Base-by-base conservation (phyloP, 1,284 basidiomycete genomes). In the Nidula niveotomentosa region DNA sequence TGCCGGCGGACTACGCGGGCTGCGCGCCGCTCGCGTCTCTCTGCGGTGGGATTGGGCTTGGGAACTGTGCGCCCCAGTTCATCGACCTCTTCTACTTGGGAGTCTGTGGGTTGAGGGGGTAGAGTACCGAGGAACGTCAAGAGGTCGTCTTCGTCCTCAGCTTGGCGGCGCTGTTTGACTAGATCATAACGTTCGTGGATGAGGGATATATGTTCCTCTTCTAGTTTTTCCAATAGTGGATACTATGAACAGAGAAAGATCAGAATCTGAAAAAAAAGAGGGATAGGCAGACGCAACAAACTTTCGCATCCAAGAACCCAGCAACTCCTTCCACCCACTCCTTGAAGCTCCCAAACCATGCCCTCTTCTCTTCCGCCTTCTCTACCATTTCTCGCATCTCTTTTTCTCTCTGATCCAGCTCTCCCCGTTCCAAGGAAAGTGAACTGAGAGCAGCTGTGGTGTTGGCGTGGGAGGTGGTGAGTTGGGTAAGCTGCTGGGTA, bases 271-370 rank as follows among this genome's bases (percentile, higher is more conserved):
- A 23, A 23, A 23, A 23, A 23, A 23, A 23, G 23, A 23, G 23
- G 23, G 23, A 23, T 30, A 5, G 4, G 30, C 30, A 30, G 30
- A 30, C 30, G 6, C 30, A 30, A 30, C 30, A 5, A 30, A 93
- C 93, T 85, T 98, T 98, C 69, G 94, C 93, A 64, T 96, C 94
- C 37, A 98, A 75, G 68, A 98, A 97, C 3, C 80, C 81, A 1
- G 93, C 94, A 4, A 97, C 83, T 61, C 85, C 86, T 68, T 98
- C 95, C 0, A 96, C 78, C 88, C 93, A 96, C 43, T 90, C 88
- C 56, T 81, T 80, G 73, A 98, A 94, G 52, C 86, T 86, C 12
- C 78, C 78, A 61, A 96, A 95, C 93, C 94, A 98, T 45, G 88
- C 86, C 48, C 90, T 78, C 70, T 96, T 96, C 48, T 77, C 80